phyloP scores from a whole-genome alignment of 345 rosid species.

The Lepidium aucheri region DNA sequence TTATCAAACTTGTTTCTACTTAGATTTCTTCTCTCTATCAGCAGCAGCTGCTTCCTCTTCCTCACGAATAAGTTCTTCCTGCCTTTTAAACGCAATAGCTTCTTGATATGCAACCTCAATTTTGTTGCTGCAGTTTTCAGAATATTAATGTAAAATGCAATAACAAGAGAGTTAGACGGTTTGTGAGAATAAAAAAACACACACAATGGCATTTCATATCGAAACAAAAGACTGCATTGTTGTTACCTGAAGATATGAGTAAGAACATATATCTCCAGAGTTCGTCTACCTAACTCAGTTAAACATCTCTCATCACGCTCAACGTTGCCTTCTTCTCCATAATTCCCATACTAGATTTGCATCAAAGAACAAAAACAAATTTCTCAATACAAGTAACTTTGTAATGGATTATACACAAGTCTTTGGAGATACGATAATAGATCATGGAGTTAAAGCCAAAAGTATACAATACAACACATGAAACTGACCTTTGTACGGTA shows the following conservation, averaged over 20 bases:
- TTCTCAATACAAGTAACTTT: too few relatives aligned
- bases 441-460: too few relatives aligned
- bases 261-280: slow-evolving; percentile 91
- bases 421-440: background rate
- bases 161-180: too few relatives aligned
- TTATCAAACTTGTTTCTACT: slow-evolving; percentile 75
- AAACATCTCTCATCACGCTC: slow-evolving; percentile 89
- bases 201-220: background rate
- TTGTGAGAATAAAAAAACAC: slow-evolving; percentile 1
- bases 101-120: slow-evolving; percentile 96
- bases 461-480: too few relatives aligned
- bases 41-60: slow-evolving; percentile 81
- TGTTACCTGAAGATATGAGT: slow-evolving; percentile 86
- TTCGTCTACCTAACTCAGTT: slow-evolving; percentile 89
- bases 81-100: slow-evolving; percentile 91
- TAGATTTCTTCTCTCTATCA: slow-evolving; percentile 85
- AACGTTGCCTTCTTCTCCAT: slow-evolving; percentile 61
- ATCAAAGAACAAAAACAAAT: too few relatives aligned
- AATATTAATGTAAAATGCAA: background rate
- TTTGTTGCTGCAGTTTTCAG: slow-evolving; percentile 52
- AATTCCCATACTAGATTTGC: slow-evolving; percentile 62
- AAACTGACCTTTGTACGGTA: slow-evolving; percentile 90
- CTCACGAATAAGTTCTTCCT: slow-evolving; percentile 96
- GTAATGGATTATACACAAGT: too few relatives aligned
- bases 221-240: background rate